Evolutionary conservation across 2,329 filamentous ascomycete species (phyloP), one percentile per base, ranked within the genome.

Genomic region (Trichothecium roseum): DNA sequence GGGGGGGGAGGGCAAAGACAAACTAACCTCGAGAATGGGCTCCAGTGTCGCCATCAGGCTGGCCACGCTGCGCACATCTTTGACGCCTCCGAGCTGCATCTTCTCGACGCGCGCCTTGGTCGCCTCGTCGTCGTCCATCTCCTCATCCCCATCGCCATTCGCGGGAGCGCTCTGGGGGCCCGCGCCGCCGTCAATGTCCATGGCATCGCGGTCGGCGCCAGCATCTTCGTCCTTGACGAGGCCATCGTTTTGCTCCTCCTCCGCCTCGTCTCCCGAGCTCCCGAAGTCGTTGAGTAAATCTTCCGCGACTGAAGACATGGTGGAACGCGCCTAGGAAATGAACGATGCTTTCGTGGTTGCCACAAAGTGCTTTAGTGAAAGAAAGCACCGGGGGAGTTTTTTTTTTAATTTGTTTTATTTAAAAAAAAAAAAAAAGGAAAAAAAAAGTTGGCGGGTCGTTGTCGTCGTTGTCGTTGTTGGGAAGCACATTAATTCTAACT

Each of bases 251-350:
- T 70, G 66, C 22, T 74, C 66, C 26, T 76, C 74, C 42, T 81
- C 80, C 27, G 72, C 75, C 48, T 91, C 84, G 35, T 85, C 85
- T 35, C 79, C 86, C 5, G 79, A 84, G 52, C 53, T 58, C 8
- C 54, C 59, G 38, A 62, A 61, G 37, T 93, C 85, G 52, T 91
- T 84, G 48, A 96, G 70, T 9, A 98, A 74, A 56, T 96, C 89
- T 52, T 96, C 88, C 42, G 85, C 89, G 43, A 93, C 72, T 30
- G 86, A 93, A 56, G 89, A 86, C 87, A 95, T 93, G 35, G 42
- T 58, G 51, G 38, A 38, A 43, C 20, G 20, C 20, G 20, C 20
- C 20, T n/a, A 24, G 39, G 30, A 24, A 6, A 24, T 6, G 10
- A 10, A 24, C 20, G 20, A 6, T 24, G 20, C 6, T 6, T n/a